phyloP scores from a whole-genome alignment of 2,329 filamentous ascomycete species.

The Leptodontidium sp. region DNA sequence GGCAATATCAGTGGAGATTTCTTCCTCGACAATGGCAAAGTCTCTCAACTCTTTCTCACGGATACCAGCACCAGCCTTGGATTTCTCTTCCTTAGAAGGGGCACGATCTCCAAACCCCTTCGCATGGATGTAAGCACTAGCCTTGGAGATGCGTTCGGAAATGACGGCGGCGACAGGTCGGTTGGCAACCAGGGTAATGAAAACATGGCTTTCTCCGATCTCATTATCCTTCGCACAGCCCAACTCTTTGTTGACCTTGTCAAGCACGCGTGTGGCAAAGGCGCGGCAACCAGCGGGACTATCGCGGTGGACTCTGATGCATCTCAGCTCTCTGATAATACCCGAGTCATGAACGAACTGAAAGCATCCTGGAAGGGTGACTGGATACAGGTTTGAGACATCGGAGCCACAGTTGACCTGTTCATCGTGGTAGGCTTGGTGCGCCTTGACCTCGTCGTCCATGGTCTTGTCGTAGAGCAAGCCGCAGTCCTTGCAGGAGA shows the following conservation, averaged over 20 bases:
- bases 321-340: background rate
- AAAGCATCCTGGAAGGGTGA: background rate
- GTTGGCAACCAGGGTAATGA: constrained; percentile 33
- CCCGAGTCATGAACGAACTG: too few species aligned
- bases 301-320: background rate
- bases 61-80: background rate
- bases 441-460: constrained; percentile 23
- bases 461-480: constrained; percentile 33
- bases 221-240: constrained; percentile 5
- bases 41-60: background rate
- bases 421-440: constrained; percentile 26
- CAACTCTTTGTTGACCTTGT: constrained; percentile 18
- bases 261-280: background rate
- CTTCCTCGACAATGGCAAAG: background rate
- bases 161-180: constrained; percentile 31
- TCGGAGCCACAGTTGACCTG: background rate
- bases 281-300: background rate
- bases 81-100: background rate
- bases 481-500: constrained; percentile 31
- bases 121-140: background rate
- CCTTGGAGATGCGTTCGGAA: constrained; percentile 28
- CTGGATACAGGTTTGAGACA: background rate
- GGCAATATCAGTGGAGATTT: background rate
- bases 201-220: constrained; percentile 36
- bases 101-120: background rate